These are phyloP conservation scores for Colletotrichum shisoi DNA, from an alignment of 2,329 filamentous ascomycete genomes.

Conservation along the genomic window DNA sequence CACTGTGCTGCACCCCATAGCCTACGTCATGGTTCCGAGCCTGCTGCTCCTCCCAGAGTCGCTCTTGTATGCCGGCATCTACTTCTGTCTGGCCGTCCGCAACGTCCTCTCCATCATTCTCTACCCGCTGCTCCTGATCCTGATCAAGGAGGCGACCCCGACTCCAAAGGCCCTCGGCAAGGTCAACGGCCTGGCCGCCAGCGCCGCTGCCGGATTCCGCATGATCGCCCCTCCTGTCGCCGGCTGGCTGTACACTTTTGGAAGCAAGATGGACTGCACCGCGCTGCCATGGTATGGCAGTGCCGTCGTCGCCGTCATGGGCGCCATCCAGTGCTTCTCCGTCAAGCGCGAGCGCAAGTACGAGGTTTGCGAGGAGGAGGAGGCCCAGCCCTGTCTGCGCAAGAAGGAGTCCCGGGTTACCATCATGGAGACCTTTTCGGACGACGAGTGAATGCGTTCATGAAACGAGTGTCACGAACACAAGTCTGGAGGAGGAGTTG, in stretches of 20 bases:
- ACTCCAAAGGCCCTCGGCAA: constrained; percentile 64
- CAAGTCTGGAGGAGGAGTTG: not conserved
- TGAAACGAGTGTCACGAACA: constrained; percentile 20
- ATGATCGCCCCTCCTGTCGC: constrained; percentile 72
- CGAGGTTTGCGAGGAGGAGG: constrained; percentile 34
- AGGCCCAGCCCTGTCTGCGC: constrained; percentile 15
- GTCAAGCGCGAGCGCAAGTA: constrained; percentile 50
- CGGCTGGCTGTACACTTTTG: constrained; percentile 69
- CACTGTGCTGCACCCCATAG: constrained; percentile 67
- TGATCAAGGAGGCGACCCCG: constrained; percentile 72
- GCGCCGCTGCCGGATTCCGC: constrained; percentile 70
- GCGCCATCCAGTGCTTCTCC: constrained; percentile 67
- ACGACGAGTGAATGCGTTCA: constrained; percentile 34
- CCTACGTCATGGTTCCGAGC: constrained; percentile 66
- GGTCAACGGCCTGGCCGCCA: constrained; percentile 72
- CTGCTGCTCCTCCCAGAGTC: constrained; percentile 63
- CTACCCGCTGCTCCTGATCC: constrained; percentile 72
- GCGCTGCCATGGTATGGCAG: constrained; percentile 71
- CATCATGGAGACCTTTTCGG: constrained; percentile 34
- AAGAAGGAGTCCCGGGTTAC: constrained; percentile 35
- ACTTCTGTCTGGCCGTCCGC: constrained; percentile 63
- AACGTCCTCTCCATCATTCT: constrained; percentile 69
- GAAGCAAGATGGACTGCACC: constrained; percentile 65
- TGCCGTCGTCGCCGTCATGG: constrained; percentile 63
- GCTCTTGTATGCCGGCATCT: constrained; percentile 65